Conservation (phyloP, 148 eudicot species). For the Chenopodium album region DNA sequence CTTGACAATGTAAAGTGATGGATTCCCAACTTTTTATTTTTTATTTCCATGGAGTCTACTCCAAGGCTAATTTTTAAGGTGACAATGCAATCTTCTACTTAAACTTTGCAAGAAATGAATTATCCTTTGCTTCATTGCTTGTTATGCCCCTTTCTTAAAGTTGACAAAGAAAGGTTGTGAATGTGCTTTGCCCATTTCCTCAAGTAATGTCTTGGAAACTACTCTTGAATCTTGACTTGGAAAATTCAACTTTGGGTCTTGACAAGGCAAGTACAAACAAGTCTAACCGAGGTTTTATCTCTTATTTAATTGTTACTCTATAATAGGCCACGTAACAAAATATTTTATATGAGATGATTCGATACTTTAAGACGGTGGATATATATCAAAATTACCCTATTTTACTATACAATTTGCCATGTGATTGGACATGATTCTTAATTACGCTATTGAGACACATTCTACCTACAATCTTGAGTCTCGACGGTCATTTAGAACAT, state of each 20-base stretch:
- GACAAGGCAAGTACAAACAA: background rate
- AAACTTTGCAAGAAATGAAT: background rate
- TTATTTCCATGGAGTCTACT: constrained; percentile 10
- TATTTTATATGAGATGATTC: too few relatives aligned
- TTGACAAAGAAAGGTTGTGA: background rate
- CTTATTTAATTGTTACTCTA: background rate
- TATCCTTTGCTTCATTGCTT: constrained; percentile 19
- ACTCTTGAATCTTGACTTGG: background rate
- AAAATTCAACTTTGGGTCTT: background rate
- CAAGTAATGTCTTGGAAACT: background rate
- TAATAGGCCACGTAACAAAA: too few relatives aligned
- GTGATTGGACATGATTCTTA: too few relatives aligned
- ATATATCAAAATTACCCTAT: too few relatives aligned
- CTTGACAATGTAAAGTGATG: constrained; percentile 7
- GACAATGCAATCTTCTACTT: background rate
- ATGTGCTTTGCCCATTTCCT: constrained; percentile 21
- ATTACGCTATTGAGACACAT: too few relatives aligned
- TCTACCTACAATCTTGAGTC: too few relatives aligned
- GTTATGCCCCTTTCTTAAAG: background rate
- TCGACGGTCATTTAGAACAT: too few relatives aligned
- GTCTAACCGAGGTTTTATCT: background rate
- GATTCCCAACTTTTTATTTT: constrained; percentile 2
- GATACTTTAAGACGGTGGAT: too few relatives aligned
- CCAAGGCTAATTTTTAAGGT: background rate
- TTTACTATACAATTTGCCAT: too few relatives aligned